Conservation (phyloP, 371 early-diverging fungal genomes). For the Entomophthora muscae region DNA sequence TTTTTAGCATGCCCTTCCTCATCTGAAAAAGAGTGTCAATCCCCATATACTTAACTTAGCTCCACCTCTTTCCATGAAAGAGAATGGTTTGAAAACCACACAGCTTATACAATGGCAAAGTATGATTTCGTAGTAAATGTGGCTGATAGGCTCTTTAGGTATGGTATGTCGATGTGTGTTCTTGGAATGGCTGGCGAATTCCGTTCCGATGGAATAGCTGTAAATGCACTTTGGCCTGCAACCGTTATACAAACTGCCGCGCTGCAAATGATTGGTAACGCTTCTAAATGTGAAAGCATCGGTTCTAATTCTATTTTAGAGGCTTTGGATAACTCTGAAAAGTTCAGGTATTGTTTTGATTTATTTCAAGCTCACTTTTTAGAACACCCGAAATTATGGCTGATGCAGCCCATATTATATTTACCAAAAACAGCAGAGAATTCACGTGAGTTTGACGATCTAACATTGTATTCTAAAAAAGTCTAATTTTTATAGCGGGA, state of each 20-base stretch:
- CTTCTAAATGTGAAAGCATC: too few relatives aligned
- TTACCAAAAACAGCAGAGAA: conserved; percentile 23
- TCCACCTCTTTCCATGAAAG: conserved; percentile 49
- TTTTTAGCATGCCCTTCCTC: conserved; percentile 29
- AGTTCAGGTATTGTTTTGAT: background rate
- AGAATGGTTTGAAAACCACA: conserved; percentile 45
- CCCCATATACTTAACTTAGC: conserved; percentile 56
- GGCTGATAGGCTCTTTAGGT: conserved; percentile 14
- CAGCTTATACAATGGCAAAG: conserved; percentile 62
- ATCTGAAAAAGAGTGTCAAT: conserved; percentile 27
- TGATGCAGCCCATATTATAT: conserved; percentile 52
- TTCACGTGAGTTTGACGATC: conserved; percentile 20
- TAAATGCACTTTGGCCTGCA: conserved; percentile 66
- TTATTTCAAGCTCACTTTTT: background rate
- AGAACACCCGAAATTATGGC: conserved; percentile 58
- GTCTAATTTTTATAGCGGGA: conserved; percentile 22
- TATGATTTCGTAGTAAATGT: conserved; percentile 13
- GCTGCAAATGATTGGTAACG: conserved; percentile 27
- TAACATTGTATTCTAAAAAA: background rate
- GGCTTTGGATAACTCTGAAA: background rate
- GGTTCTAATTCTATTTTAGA: background rate
- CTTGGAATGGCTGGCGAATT: conserved; percentile 58
- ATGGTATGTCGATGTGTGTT: conserved; percentile 50
- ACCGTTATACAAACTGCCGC: conserved; percentile 62
- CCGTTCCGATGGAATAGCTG: conserved; percentile 38